Base-by-base conservation (phyloP, 805 yeast genomes). In the Metschnikowia gelsemii region DNA sequence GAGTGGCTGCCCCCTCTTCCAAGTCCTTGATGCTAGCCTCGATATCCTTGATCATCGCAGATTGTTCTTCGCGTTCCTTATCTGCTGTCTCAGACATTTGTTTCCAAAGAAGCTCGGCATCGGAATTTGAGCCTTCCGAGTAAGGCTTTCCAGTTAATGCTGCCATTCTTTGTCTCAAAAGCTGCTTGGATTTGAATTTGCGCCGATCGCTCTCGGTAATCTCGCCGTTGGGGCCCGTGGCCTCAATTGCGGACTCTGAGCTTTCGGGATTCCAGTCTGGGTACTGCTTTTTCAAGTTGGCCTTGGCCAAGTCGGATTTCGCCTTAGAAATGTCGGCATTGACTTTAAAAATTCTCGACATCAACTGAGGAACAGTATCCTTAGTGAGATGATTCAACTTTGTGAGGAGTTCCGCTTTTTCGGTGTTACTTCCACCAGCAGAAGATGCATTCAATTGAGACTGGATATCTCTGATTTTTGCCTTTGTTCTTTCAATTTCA, bases 201-300 rank as follows among this genome's bases (percentile, higher is more conserved):
- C 85, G 77, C 45, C 85, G 76, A 58, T 90, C 97, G 11, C 79
- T 64, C 19, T 87, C 96, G 2, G 97, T 90, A 7, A 88, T 77
- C 45, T 80, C 79, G 22, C 97, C 97, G 55, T 84, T 80, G 34
- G 88, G 84, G 6, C 97, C 98, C 5, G 93, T 78, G 4, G 96
- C 97, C 20, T 73, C 70, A 35, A 84, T 73, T 11, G 66, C 67
- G 1, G 59, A 58, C 24, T 65, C 71, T 16, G 58, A 50, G 32
- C 40, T 50, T 17, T 60, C 61, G 0, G 74, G 72, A 28, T 52
- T 53, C 63, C 88, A 73, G 2, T 79, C 75, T 8, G 96, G 96
- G 55, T 85, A 76, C 48, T 78, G 79, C 51, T 74, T 78, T 35
- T 69, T 72, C 49, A 82, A 64, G 43, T 72, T 63, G 26, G 75